Base-by-base conservation (phyloP, 2,329 filamentous ascomycete genomes). In the Verticillium albo-atrum region DNA sequence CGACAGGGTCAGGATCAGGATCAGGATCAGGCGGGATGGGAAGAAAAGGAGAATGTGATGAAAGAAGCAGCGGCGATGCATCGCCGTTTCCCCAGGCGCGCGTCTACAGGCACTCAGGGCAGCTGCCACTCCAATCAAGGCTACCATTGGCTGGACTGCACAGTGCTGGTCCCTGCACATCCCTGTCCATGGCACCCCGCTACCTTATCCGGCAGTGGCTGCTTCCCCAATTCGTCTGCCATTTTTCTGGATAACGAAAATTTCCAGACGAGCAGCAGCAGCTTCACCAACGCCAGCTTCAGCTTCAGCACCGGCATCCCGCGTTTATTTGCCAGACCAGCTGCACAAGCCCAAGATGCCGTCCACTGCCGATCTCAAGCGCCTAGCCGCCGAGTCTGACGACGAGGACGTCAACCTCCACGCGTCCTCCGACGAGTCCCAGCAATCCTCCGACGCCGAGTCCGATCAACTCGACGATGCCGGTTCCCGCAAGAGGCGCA, bases 401-500 rank as follows among this genome's bases (percentile, higher is more conserved):
- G 57, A 51, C 23, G 56, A 59, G 23, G 55, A 60, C 54, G 37
- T 61, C 27, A 34, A 54, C 47, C 47, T 61, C 61, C 23, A 58
- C 62, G 47, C 62, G 30, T 59, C 42, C 57, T 63, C 59, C 50
- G 59, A 59, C 34, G 57, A 53, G 28, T 30, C 51, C 23, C 35
- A 57, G 15, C 27, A 58, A 9, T 28, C 35, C 51, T 65, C 65
- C 35, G 68, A 70, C 47, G 73, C 58, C 58, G 76, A 79, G 66
- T 84, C 82, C 35, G 81, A 84, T 64, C 78, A 75, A 60, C 76
- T 84, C 50, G 77, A 80, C 70, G 77, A 72, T 65, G 66, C 68
- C 51, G 68, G 71, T 54, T 73, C 79, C 37, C 76, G 79, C 63
- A 82, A 82, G 70, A 73, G 78, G 61, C 77, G 78, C 42, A 76